Evolutionary conservation across 768 basidiomycete species (phyloP).

Genomic region (Termitomyces sp.): DNA sequence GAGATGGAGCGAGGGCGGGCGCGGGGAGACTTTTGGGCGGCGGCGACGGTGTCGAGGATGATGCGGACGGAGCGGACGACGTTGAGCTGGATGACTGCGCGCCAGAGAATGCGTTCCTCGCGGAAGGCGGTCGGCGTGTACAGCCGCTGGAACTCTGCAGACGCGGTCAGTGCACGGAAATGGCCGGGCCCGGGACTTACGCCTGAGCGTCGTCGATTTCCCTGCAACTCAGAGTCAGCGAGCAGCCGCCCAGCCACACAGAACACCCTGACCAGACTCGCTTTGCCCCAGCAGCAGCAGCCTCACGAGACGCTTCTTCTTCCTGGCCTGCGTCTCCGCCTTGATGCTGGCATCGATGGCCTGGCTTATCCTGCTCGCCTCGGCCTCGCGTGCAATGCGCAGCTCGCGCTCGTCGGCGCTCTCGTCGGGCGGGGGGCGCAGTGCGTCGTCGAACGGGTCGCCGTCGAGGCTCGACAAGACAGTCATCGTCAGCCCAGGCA

Average conservation of each 20-base stretch:
- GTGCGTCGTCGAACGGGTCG: slow-evolving; percentile 64
- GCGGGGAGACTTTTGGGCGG: slow-evolving; percentile 22
- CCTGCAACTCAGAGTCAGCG: slow-evolving; percentile 31
- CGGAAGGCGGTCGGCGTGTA: slow-evolving; percentile 73
- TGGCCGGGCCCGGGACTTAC: slow-evolving; percentile 37
- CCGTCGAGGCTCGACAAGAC: slow-evolving; percentile 14
- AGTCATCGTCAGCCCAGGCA: slow-evolving; percentile 25
- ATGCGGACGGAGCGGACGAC: slow-evolving; percentile 71
- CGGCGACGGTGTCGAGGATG: slow-evolving; percentile 54
- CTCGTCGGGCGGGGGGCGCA: slow-evolving; percentile 66
- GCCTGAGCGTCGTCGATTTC: slow-evolving; percentile 77
- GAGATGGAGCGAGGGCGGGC: slow-evolving; percentile 30
- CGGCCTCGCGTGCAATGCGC: slow-evolving; percentile 57
- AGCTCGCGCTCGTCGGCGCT: slow-evolving; percentile 48
- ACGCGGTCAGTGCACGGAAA: background rate
- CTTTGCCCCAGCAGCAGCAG: slow-evolving; percentile 77
- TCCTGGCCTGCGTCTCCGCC: slow-evolving; percentile 52
- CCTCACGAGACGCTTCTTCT: slow-evolving; percentile 67
- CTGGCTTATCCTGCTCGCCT: slow-evolving; percentile 57
- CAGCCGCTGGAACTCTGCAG: slow-evolving; percentile 67
- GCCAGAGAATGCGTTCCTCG: slow-evolving; percentile 76
- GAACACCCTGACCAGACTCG: slow-evolving; percentile 58
- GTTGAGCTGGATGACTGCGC: slow-evolving; percentile 79
- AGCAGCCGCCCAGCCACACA: background rate
- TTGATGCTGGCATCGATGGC: slow-evolving; percentile 75